phyloP scores from a whole-genome alignment of 2,329 filamentous ascomycete species.

The Tolypocladium endophyticum region DNA sequence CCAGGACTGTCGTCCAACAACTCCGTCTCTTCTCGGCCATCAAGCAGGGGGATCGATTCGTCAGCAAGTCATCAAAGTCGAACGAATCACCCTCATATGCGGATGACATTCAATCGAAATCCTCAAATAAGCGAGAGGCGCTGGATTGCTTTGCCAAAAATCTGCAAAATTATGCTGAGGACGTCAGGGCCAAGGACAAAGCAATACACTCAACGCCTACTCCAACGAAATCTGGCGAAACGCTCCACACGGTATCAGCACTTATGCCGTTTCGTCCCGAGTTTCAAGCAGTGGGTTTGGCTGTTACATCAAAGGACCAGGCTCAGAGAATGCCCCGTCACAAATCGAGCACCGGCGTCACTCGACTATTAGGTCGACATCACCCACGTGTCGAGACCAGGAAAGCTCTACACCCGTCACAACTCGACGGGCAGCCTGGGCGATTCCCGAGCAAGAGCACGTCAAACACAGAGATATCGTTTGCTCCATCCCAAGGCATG shows the following conservation, averaged over 20 bases:
- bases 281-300: constrained; percentile 42
- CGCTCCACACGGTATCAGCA: constrained; percentile 39
- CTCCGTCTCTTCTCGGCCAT: constrained; percentile 26
- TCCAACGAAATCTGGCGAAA: constrained; percentile 27
- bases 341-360: constrained; percentile 6
- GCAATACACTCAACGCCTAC: constrained; percentile 28
- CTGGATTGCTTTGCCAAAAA: constrained; percentile 25
- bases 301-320: constrained; percentile 41
- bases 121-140: constrained; percentile 30
- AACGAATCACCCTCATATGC: constrained; percentile 1
- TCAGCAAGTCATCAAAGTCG: not conserved
- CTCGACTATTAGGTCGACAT: constrained; percentile 3
- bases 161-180: constrained; percentile 19
- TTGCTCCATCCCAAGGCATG: constrained; percentile 16
- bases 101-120: constrained; percentile 22
- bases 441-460: constrained; percentile 11
- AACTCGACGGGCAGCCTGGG: constrained; percentile 18
- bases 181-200: constrained; percentile 25
- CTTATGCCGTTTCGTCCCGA: constrained; percentile 42
- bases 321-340: constrained; percentile 18
- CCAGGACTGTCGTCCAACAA: constrained; percentile 34
- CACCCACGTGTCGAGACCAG: not conserved
- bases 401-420: constrained; percentile 7
- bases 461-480: constrained; percentile 18
- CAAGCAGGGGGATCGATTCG: constrained; percentile 2